Evolutionary conservation across 768 basidiomycete genomes (phyloP), one percentile per base, ranked within the genome.

Genomic region (Artomyces pyxidatus): DNA sequence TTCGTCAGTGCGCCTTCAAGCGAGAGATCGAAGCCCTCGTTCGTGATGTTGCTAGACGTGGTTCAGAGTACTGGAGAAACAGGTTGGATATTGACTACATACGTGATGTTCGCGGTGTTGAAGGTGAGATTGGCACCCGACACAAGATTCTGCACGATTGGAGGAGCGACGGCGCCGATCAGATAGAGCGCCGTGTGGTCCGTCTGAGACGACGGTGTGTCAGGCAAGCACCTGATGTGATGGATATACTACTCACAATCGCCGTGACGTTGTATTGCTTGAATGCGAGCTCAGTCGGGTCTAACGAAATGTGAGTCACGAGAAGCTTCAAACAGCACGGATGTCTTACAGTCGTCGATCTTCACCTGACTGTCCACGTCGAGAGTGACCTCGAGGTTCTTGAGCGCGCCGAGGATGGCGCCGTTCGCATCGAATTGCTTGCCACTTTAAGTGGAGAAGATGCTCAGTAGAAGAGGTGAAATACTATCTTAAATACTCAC

Each of bases 271-370:
- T 68, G 42, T 62, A 69, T 58, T 86, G 84, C 22, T 66, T 62
- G 64, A 86, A 84, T 11, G 73, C 61, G 27, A 86, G 66, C 39
- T 74, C 72, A 4, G 77, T 80, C 11, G 74, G 61, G 56, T 73
- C 80, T 83, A n/a, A n/a, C n/a, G 49, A n/a, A 29, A 37, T 47
- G 26, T 17, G 26, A 9, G 47, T 50, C 48, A 53, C 28, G 27
- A 11, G 23, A 47, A 29, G 19, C 45, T 32, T 38, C 30, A 26
- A 37, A 28, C 3, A 38, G 2, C 16, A 22, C 76, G 59, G n/a
- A n/a, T n/a, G n/a, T n/a, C n/a, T n/a, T 54, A 82, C 81, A 88
- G 50, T 86, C 81, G 60, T 87, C 85, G 32, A 88, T 63, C 59
- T 75, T 76, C 39, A 82, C 64, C 1, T 65, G 65, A 16, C 73